These are phyloP conservation scores for Chenopodium album DNA, from an alignment of 148 eudicot genomes.

Conservation along the genomic window DNA sequence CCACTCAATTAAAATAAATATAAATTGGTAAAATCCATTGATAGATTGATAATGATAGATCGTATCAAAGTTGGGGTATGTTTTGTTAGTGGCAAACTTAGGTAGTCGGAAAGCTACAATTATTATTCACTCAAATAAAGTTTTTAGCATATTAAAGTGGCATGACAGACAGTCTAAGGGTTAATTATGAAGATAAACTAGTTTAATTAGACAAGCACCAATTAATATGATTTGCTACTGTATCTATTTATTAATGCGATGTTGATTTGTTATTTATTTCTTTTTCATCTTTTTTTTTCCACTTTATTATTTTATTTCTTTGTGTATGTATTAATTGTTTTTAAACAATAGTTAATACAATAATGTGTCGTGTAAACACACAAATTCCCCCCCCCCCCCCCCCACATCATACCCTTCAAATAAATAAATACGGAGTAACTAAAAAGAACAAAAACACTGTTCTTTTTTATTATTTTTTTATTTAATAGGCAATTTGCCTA, in stretches of 20 bases:
- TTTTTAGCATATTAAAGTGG: neutral
- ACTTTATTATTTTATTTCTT: neutral
- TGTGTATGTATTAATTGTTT: too few species aligned
- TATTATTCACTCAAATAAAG: neutral
- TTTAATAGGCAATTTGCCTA: too few species aligned
- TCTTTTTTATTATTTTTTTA: too few species aligned
- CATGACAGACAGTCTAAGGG: neutral
- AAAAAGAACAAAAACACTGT: too few species aligned
- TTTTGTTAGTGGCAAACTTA: constrained; percentile 15
- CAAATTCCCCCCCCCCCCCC: too few species aligned
- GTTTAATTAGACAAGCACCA: constrained; percentile 1
- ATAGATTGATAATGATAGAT: neutral
- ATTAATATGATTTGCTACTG: neutral
- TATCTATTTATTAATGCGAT: neutral
- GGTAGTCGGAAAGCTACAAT: constrained; percentile 18
- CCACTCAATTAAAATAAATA: neutral
- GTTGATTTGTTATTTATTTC: neutral
- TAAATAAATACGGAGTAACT: too few species aligned
- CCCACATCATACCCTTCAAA: too few species aligned
- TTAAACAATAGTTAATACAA: neutral
- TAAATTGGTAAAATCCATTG: neutral
- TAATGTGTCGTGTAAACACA: too few species aligned
- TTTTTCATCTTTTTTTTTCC: neutral
- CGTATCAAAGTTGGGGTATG: neutral
- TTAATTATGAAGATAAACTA: constrained; percentile 10